Base-by-base conservation (phyloP, 2,329 filamentous ascomycete species). In the Colletotrichum eleusines region DNA sequence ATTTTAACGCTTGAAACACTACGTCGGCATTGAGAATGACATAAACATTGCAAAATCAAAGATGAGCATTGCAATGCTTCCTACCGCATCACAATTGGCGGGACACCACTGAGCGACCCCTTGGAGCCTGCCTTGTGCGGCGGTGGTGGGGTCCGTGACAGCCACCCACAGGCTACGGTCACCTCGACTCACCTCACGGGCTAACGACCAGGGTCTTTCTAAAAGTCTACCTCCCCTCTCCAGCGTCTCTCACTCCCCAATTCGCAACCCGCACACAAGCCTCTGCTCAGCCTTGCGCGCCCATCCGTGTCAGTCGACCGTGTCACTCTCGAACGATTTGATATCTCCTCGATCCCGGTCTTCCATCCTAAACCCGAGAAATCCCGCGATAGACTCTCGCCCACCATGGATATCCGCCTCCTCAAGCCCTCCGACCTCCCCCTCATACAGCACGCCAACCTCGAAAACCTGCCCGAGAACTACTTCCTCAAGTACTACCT, bases 401-500 rank as follows among this genome's bases (percentile, higher is more conserved):
- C 68, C 82, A 83, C 73, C 82, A 98, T 97, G 94, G 94, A 97
- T 84, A 97, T 99, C 83, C 92, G 95, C 74, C 86, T 96, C 74
- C 90, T 99, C 75, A 91, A 90, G 75, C 87, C 94, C 74, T 92
- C 90, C 74, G 94, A 97, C 83, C 93, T 97, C 75, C 94, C 94
- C 75, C 91, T 96, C 79, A 94, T 99, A 80, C 96, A 99, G 85
- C 94, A 97, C 82, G 95, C 95, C 80, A 98, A 99, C 86, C 95
- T 99, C 80, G 97, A 97, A 81, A 99, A 99, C 86, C 89, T 99
- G 64, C 96, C 96, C 74, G 96, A 99, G 84, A 99, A 99, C 87
- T 99, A 99, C 89, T 98, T 98, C 82, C 93, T 97, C 84, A 99
- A 99, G 88, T 99, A 99, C 88, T 99, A 99, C 86, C 91, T 99